Evolutionary conservation across 306 rosid genomes (phyloP), one percentile per base, ranked within the genome.

Genomic region (Spatholobus suberectus): DNA sequence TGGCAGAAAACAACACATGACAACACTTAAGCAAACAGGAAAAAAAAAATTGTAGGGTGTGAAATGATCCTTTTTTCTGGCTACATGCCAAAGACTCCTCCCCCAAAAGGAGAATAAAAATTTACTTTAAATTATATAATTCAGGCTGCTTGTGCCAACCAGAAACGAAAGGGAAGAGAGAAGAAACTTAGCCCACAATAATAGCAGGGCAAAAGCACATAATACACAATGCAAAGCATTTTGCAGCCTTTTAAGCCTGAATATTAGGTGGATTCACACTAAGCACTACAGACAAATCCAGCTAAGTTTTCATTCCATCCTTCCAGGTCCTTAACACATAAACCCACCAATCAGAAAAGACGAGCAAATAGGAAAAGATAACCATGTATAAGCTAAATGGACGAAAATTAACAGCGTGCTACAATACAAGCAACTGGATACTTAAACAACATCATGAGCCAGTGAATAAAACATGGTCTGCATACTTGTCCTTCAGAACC

Each of bases 381-480:
- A 63, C 5, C 63, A 82, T 29, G 71, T 11, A 70, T 23, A 62
- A 49, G 47, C 71, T 29, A 52, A 61, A 72, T 51, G 51, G 37
- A 29, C 14, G 55, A 24, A 55, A 38, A 41, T 26, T 20, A 79
- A 35, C 5, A 77, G 6, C 37, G 23, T 35, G 43, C 54, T 13
- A 47, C 61, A 40, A 35, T 12, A 32, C 75, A 77, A 61, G 79
- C 79, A 77, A 49, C 59, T 37, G 52, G 75, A 77, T 61, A 61
- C 43, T 54, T 66, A 66, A 65, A 29, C 61, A 18, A 77, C n/a
- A 75, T 66, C 77, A 41, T 10, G 46, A 34, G 49, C 54, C n/a
- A 5, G 17, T 6, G 70, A 27, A 65, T 43, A 57, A 40, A 21
- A 51, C 57, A 49, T 38, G 35, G 21, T 62, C 41, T 20, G 32